These are phyloP conservation scores for Lunularia cruciata DNA, from an alignment of 225 moss, liverwort and hornwort species.

Conservation along the genomic window DNA sequence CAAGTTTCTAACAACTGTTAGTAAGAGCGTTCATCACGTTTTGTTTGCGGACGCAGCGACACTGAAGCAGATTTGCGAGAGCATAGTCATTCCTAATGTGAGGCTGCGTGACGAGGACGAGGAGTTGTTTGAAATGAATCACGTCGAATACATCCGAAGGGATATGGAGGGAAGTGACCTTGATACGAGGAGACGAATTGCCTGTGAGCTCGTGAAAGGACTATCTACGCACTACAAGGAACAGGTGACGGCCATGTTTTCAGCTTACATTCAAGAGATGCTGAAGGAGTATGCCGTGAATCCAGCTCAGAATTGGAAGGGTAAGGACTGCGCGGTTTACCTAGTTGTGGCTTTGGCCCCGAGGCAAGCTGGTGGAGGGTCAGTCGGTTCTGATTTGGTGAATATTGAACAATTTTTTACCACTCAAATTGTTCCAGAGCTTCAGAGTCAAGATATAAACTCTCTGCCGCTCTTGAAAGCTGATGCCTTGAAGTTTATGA, in stretches of 20 bases:
- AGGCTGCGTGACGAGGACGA: conserved; percentile 91
- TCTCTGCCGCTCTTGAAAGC: conserved; percentile 78
- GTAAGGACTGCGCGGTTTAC: conserved; percentile 92
- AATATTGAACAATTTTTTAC: conserved; percentile 88
- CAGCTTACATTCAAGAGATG: conserved; percentile 79
- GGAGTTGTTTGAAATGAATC: conserved; percentile 99
- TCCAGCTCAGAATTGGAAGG: conserved; percentile 88
- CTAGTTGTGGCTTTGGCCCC: conserved; percentile 91
- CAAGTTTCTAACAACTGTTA: conserved; percentile 95
- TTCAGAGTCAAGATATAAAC: conserved; percentile 63
- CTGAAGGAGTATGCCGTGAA: conserved; percentile 70
- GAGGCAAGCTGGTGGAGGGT: conserved; percentile 73
- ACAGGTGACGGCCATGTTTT: conserved; percentile 86
- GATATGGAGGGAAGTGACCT: conserved; percentile 99
- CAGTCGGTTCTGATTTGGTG: conserved; percentile 76
- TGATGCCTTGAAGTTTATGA: conserved; percentile 91
- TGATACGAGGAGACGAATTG: conserved; percentile 97
- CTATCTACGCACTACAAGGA: conserved; percentile 82
- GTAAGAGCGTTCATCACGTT: conserved; percentile 89
- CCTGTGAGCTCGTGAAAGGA: conserved; percentile 97
- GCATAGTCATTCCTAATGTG: conserved; percentile 95
- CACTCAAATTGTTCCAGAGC: conserved; percentile 81
- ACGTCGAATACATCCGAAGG: conserved; percentile 94
- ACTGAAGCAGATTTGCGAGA: conserved; percentile 89
- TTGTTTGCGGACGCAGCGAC: conserved; percentile 77